Evolutionary conservation across 2,329 filamentous ascomycete genomes (phyloP).

Genomic region (Trichothecium sympodiale): DNA sequence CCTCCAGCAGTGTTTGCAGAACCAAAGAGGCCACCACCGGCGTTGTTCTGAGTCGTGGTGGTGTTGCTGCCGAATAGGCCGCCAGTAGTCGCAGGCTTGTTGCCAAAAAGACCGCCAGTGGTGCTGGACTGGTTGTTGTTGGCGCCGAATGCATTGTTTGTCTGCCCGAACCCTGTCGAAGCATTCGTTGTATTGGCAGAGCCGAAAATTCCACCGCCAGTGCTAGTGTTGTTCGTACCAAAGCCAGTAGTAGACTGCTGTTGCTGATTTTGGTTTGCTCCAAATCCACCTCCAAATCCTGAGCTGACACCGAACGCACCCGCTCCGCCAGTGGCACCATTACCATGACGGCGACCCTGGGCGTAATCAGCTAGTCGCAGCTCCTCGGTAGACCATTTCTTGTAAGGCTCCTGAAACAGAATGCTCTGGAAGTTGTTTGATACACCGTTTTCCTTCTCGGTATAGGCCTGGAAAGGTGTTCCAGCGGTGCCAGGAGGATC

Average conservation of each 20-base stretch:
- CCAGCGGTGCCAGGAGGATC: slow-evolving; percentile 59
- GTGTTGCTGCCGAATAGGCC: slow-evolving; percentile 19
- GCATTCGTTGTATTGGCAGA: slow-evolving; percentile 15
- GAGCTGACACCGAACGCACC: slow-evolving; percentile 67
- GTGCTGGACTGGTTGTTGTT: slow-evolving; percentile 13
- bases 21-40: slow-evolving; percentile 24
- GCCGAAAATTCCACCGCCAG: slow-evolving; percentile 31
- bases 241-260: slow-evolving; percentile 12
- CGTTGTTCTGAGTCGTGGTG: slow-evolving; percentile 12
- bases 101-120: slow-evolving; percentile 27
- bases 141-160: slow-evolving; percentile 8
- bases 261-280: slow-evolving; percentile 25
- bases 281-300: slow-evolving; percentile 41
- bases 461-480: slow-evolving; percentile 55
- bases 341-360: slow-evolving; percentile 75
- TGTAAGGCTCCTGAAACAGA: slow-evolving; percentile 67
- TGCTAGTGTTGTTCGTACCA: slow-evolving; percentile 13
- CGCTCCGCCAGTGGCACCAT: slow-evolving; percentile 69
- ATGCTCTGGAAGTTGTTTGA: slow-evolving; percentile 68
- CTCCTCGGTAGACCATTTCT: slow-evolving; percentile 85
- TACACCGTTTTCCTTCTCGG: slow-evolving; percentile 61
- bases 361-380: slow-evolving; percentile 77
- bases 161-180: slow-evolving; percentile 28
- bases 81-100: slow-evolving; percentile 20
- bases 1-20: slow-evolving; percentile 8